These are phyloP conservation scores for Leishmania lainsoni DNA, from an alignment of 208 protist genomes.

Conservation along the genomic window DNA sequence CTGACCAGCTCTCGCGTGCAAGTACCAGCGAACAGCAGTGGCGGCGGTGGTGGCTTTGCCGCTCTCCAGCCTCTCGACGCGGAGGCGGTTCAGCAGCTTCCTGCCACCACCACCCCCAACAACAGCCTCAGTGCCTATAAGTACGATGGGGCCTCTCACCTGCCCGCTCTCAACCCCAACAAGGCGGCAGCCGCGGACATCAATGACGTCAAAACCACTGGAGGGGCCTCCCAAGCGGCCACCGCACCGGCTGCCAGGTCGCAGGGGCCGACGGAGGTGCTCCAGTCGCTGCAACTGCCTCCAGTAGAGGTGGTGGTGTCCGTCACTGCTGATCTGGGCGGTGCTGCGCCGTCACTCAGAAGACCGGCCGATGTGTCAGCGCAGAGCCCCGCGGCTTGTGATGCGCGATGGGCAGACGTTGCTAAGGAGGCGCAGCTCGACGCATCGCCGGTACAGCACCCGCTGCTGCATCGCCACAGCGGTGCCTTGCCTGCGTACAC, in stretches of 20 bases:
- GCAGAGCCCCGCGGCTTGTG: background rate
- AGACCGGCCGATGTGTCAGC: background rate
- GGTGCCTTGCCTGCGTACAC: background rate
- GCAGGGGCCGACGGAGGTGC: background rate
- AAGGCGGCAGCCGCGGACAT: background rate
- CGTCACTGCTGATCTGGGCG: background rate
- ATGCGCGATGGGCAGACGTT: background rate
- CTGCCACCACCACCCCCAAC: conserved; percentile 1
- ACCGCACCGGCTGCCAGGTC: background rate
- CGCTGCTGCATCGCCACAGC: background rate
- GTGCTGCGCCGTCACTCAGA: background rate
- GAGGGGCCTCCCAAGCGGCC: background rate
- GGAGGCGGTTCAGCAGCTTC: conserved; percentile 22
- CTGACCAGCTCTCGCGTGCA: background rate
- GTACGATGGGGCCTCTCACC: background rate
- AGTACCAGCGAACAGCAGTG: conserved; percentile 7
- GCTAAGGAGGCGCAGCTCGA: background rate
- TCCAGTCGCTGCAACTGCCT: conserved; percentile 1
- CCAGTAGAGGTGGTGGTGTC: background rate
- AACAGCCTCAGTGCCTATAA: background rate
- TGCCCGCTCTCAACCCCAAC: background rate
- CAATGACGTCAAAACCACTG: background rate
- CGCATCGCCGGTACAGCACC: background rate
- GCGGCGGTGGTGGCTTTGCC: conserved; percentile 5
- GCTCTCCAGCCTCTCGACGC: conserved; percentile 23